phyloP scores from a whole-genome alignment of 2,329 filamentous ascomycete species.

The Emmonsiellopsis sp. region DNA sequence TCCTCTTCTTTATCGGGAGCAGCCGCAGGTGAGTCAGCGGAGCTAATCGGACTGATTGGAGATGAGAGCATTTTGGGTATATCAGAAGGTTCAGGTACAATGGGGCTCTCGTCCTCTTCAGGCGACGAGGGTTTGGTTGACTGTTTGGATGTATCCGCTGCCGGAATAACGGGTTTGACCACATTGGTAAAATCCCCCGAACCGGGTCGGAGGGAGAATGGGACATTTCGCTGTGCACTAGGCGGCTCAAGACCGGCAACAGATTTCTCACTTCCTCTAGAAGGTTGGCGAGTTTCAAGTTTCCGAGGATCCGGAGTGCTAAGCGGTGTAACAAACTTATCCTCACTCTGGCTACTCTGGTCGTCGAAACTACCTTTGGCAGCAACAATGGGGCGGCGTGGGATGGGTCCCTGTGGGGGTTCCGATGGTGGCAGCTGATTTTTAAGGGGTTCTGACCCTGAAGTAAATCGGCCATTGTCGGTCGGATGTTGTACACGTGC shows the following conservation, averaged over 20 bases:
- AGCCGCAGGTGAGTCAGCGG: constrained; percentile 17
- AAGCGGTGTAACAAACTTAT: constrained; percentile 27
- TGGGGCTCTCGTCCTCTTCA: background rate
- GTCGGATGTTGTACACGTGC: background rate
- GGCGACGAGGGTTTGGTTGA: background rate
- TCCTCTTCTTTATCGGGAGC: constrained; percentile 42
- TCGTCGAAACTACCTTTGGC: constrained; percentile 19
- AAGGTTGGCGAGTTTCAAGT: constrained; percentile 24
- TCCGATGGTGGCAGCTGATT: background rate
- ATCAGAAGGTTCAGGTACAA: background rate
- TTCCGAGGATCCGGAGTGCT: constrained; percentile 25
- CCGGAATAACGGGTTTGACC: background rate
- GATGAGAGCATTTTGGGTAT: background rate
- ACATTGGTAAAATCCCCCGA: background rate
- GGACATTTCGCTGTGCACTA: background rate
- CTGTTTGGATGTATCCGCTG: background rate
- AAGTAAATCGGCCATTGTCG: background rate
- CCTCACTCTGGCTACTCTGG: constrained; percentile 21
- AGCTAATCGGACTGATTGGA: background rate
- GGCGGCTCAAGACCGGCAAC: background rate
- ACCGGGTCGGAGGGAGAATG: background rate
- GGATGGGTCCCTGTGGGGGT: background rate
- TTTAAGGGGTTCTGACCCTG: background rate
- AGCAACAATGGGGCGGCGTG: background rate
- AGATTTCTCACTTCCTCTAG: constrained; percentile 18